A percentile compares a stretch with the other conserved stretches of the same genome.
These are phyloP conservation scores for Fusarium odoratissimum DNA, from an alignment of 2,329 filamentous ascomycete species.

Conservation along the genomic window DNA sequence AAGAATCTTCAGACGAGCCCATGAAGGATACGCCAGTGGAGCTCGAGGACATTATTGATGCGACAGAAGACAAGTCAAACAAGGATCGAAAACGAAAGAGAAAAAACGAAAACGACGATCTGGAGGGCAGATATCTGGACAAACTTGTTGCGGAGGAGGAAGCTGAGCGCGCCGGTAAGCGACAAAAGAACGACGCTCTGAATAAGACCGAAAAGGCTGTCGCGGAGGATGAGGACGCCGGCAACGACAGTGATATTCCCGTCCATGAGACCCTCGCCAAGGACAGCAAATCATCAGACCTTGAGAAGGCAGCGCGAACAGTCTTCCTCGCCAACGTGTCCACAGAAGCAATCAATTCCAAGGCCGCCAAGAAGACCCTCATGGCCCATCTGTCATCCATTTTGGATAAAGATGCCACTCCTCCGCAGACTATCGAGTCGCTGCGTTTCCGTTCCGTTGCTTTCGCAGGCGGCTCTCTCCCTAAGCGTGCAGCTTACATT, in stretches of 20 bases:
- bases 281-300: slow-evolving; percentile 67
- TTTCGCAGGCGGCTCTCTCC: slow-evolving; percentile 79
- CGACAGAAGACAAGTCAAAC: slow-evolving; percentile 50
- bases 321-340: slow-evolving; percentile 95
- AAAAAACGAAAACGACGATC: slow-evolving; percentile 73
- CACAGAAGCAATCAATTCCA: slow-evolving; percentile 82
- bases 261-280: slow-evolving; percentile 69
- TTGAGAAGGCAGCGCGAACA: slow-evolving; percentile 89
- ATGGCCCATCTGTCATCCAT: slow-evolving; percentile 83
- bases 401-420: slow-evolving; percentile 64
- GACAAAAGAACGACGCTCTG: slow-evolving; percentile 56
- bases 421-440: slow-evolving; percentile 82
- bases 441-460: slow-evolving; percentile 94
- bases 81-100: slow-evolving; percentile 73
- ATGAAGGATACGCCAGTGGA: slow-evolving; percentile 50
- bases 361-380: slow-evolving; percentile 81
- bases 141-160: slow-evolving; percentile 71
- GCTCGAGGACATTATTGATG: slow-evolving; percentile 52
- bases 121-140: slow-evolving; percentile 77
- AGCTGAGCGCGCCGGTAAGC: slow-evolving; percentile 66
- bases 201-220: slow-evolving; percentile 45
- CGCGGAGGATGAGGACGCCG: slow-evolving; percentile 60
- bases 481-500: slow-evolving; percentile 94
- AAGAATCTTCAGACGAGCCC: slow-evolving; percentile 54
- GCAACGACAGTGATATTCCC: slow-evolving; percentile 57